Percentiles rank a stretch among this genome's conserved stretches.
phyloP scores from a whole-genome alignment of 2,329 filamentous ascomycete species.

The Claviceps arundinis region DNA sequence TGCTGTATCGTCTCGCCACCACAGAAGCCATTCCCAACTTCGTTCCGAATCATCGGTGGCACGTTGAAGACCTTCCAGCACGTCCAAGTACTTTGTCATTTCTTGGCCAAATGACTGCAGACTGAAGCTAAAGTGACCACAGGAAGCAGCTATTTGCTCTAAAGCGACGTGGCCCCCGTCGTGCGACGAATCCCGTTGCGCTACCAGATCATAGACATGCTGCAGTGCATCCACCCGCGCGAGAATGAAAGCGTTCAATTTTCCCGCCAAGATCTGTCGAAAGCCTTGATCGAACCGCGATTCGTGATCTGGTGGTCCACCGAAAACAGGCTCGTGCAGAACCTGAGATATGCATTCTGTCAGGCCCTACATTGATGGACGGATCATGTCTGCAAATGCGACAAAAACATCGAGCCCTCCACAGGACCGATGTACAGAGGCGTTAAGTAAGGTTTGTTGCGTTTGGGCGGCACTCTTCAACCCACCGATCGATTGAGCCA shows the following conservation, averaged over 20 bases:
- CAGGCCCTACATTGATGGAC: constrained; percentile 80
- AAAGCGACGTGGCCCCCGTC: constrained; percentile 71
- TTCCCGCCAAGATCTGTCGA: constrained; percentile 58
- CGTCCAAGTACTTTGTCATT: constrained; percentile 62
- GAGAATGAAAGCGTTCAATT: constrained; percentile 58
- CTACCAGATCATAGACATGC: constrained; percentile 61
- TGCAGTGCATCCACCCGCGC: constrained; percentile 61
- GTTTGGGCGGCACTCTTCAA: constrained; percentile 74
- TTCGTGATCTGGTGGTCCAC: constrained; percentile 16
- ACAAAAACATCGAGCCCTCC: constrained; percentile 63
- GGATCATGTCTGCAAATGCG: constrained; percentile 70
- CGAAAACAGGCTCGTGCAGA: constrained; percentile 69
- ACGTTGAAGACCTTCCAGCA: constrained; percentile 69
- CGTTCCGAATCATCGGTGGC: constrained; percentile 45
- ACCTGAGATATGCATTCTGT: constrained; percentile 74
- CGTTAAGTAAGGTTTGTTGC: constrained; percentile 64
- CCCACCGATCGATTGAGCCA: constrained; percentile 76
- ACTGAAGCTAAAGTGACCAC: constrained; percentile 83
- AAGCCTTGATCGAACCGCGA: constrained; percentile 59
- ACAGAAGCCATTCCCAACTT: constrained; percentile 67
- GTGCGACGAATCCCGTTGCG: constrained; percentile 45
- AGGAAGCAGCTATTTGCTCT: constrained; percentile 84
- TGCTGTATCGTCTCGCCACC: constrained; percentile 39
- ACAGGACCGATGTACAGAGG: background rate
- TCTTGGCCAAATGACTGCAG: constrained; percentile 79